Percentiles rank a stretch among this genome's conserved stretches.
These are phyloP conservation scores for Myriosclerotinia scirpicola DNA, from an alignment of 2,329 filamentous ascomycete species.

Conservation along the genomic window DNA sequence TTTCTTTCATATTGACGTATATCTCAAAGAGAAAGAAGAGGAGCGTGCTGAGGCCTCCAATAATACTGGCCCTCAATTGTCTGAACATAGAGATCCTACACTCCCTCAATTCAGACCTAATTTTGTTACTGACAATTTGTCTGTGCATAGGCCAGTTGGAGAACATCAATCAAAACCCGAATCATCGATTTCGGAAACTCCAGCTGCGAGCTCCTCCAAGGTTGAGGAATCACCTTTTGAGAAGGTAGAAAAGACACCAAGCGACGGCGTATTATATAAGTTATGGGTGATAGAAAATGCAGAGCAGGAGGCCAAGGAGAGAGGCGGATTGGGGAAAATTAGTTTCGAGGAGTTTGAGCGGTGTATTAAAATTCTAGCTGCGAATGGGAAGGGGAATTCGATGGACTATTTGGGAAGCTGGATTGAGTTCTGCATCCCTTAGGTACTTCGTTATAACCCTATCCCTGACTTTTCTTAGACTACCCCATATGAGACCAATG, in stretches of 20 bases:
- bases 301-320: conserved; percentile 58
- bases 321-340: conserved; percentile 79
- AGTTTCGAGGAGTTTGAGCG: conserved; percentile 77
- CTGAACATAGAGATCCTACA: conserved; percentile 53
- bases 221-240: not conserved
- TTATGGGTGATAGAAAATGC: conserved; percentile 34
- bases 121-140: conserved; percentile 14
- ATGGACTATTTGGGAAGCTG: conserved; percentile 84
- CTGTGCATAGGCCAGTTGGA: not conserved
- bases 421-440: conserved; percentile 78
- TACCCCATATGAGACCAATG: not conserved
- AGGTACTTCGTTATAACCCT: conserved; percentile 7
- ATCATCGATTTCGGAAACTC: not conserved
- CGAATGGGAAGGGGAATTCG: conserved; percentile 58
- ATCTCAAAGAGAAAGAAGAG: conserved; percentile 11
- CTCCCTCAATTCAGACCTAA: conserved; percentile 70
- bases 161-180: not conserved
- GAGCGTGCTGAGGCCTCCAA: conserved; percentile 6
- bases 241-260: conserved; percentile 20
- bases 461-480: conserved; percentile 8
- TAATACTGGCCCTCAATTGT: conserved; percentile 6
- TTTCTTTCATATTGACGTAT: conserved; percentile 10
- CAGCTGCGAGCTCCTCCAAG: conserved; percentile 2
- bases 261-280: conserved; percentile 28
- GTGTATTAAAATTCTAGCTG: conserved; percentile 58